Evolutionary conservation across 2,329 filamentous ascomycete species (phyloP).

Genomic region (Trichoderma afroharzianum): DNA sequence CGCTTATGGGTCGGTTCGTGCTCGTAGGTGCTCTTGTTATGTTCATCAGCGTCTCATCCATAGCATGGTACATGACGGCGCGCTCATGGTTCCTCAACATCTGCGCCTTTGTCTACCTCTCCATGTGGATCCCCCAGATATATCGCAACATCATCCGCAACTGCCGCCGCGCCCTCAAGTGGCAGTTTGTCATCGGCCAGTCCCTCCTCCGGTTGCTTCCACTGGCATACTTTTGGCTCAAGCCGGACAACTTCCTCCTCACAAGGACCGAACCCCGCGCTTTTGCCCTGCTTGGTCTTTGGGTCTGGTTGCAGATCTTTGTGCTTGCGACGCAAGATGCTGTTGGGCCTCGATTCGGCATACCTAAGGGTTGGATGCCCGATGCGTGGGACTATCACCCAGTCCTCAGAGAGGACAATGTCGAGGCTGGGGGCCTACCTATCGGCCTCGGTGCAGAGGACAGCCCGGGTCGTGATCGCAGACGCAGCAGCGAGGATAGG

Average conservation of each 20-base stretch:
- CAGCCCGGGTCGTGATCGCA: conserved; percentile 26
- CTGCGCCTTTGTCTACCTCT: conserved; percentile 73
- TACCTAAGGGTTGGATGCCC: conserved; percentile 65
- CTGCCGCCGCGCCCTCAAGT: conserved; percentile 84
- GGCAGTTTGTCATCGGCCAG: conserved; percentile 86
- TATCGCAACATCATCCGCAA: conserved; percentile 86
- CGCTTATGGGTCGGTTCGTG: conserved; percentile 55
- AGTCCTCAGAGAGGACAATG: conserved; percentile 74
- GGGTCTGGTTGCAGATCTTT: conserved; percentile 85
- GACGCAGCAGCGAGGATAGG: conserved; percentile 33
- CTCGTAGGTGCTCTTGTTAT: conserved; percentile 53
- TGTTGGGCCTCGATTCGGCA: conserved; percentile 81
- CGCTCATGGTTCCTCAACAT: conserved; percentile 58
- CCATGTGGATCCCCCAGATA: conserved; percentile 90
- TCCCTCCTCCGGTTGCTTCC: conserved; percentile 74
- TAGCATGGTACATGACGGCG: conserved; percentile 55
- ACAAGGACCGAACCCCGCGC: conserved; percentile 63
- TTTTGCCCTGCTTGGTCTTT: conserved; percentile 59
- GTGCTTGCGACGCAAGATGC: conserved; percentile 77
- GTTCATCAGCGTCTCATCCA: conserved; percentile 57
- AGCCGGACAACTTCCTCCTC: conserved; percentile 76
- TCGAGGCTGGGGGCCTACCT: conserved; percentile 75
- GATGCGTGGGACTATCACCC: conserved; percentile 94
- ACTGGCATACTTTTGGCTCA: conserved; percentile 80
- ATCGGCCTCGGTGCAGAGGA: conserved; percentile 59